These are phyloP conservation scores for Peronospora belbahrii DNA, from an alignment of 352 stramenopile species.

Conservation along the genomic window DNA sequence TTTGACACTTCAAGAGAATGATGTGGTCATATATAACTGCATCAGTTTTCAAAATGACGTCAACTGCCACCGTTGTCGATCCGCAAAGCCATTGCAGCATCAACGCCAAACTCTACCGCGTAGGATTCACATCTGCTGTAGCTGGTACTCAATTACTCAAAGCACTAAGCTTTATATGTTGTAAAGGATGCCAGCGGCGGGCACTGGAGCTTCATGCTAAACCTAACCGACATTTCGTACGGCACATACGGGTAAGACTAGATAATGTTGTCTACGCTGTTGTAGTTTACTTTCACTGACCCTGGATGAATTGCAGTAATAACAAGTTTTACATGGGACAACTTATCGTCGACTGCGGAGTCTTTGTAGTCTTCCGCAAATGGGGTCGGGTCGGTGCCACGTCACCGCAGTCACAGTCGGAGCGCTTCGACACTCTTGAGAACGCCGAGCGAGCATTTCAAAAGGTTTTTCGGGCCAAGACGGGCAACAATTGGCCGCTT, in stretches of 20 bases:
- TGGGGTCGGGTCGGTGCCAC: conserved; percentile 61
- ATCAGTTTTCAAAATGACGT: conserved; percentile 25
- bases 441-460: conserved; percentile 34
- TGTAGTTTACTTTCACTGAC: neutral
- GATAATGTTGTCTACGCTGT: neutral
- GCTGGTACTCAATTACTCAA: neutral
- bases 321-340: conserved; percentile 78
- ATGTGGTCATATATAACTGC: conserved; percentile 11
- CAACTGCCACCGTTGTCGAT: conserved; percentile 23
- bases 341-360: conserved; percentile 37
- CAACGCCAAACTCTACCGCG: conserved; percentile 24
- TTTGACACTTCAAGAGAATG: no score
- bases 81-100: conserved; percentile 12
- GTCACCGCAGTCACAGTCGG: conserved; percentile 29
- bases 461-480: conserved; percentile 50
- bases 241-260: conserved; percentile 36
- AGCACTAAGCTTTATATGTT: neutral
- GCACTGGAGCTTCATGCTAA: conserved; percentile 68
- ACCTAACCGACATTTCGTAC: conserved; percentile 51
- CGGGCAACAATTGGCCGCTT: conserved; percentile 55
- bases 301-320: conserved; percentile 26
- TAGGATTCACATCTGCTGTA: neutral
- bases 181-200: conserved; percentile 37
- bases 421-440: conserved; percentile 14
- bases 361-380: conserved; percentile 52